Base-by-base conservation (phyloP, 2,329 filamentous ascomycete genomes). In the Cordyceps tenuipes region DNA sequence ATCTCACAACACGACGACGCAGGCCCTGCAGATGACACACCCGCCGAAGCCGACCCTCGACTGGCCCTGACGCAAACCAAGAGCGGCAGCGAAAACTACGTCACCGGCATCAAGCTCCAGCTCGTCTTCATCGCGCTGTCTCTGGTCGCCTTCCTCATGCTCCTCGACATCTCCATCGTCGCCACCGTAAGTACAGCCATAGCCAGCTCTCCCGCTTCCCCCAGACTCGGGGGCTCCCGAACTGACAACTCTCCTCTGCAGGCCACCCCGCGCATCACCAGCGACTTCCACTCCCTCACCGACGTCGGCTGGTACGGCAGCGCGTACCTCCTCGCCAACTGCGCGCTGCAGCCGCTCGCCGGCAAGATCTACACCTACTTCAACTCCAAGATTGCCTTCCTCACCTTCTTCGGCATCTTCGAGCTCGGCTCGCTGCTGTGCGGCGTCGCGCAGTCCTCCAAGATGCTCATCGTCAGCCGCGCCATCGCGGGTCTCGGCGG, bases 261-360 rank as follows among this genome's bases (percentile, higher is more conserved):
- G 29, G 73, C 79, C 5, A 73, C 79, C 54, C 79, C 79, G 0
- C 68, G 70, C 53, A 82, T 82, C 62, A 82, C 79, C 0, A 76
- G 72, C 51, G 71, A 78, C 26, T 79, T 81, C 66, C 75, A 81
- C 59, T 76, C 77, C 17, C 69, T 82, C 0, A 66, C 70, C 4
- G 80, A 84, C 63, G 76, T 83, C n/a, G 81, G 80, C 44, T 84
- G 81, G 81, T 83, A 83, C 65, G 77, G 75, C 3, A 77, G 75
- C 54, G 75, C 77, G 26, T 81, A 80, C 64, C 74, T 76, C 36
- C 71, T 82, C 43, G 68, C 75, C 13, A 78, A 81, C 77, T 62
- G 74, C 77, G 48, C 78, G 12, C 66, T 82, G 3, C 79, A 81
- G 59, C 79, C 79, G 2, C 70, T 82, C 15, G 74, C 77, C 0